Evolutionary conservation across 768 basidiomycete species (phyloP).

Genomic region (Mrakia blollopis): DNA sequence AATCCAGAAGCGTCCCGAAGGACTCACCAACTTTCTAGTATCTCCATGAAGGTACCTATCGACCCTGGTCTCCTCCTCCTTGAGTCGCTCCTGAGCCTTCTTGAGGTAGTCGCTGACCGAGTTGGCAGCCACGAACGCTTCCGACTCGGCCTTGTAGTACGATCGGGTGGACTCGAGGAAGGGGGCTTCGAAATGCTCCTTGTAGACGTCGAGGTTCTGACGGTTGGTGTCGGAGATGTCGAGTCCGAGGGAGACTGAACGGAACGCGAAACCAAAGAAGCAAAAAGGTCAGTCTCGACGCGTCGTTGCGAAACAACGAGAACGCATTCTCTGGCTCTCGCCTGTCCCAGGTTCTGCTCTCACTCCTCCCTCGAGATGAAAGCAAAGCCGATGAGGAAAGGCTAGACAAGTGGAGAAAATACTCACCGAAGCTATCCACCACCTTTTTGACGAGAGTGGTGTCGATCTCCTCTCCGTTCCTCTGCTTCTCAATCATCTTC

Average conservation of each 20-base stretch:
- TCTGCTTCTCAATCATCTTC: slow-evolving; percentile 82
- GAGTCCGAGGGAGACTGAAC: slow-evolving; percentile 73
- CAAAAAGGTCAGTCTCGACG: neutral
- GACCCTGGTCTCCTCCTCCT: slow-evolving; percentile 91
- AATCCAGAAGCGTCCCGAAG: neutral
- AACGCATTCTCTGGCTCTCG: neutral
- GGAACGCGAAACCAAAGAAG: neutral
- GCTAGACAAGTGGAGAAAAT: too few species aligned
- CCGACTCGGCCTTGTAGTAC: slow-evolving; percentile 88
- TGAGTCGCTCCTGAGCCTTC: slow-evolving; percentile 85
- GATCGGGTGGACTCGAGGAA: slow-evolving; percentile 84
- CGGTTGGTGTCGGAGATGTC: slow-evolving; percentile 85
- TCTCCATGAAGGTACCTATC: slow-evolving; percentile 87
- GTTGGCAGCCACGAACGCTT: slow-evolving; percentile 80
- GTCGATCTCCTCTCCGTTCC: slow-evolving; percentile 91
- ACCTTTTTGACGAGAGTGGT: slow-evolving; percentile 89
- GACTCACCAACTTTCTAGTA: slow-evolving; percentile 64
- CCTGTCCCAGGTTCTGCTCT: too few species aligned
- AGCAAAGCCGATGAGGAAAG: neutral
- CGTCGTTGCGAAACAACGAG: neutral
- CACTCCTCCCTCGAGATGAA: neutral
- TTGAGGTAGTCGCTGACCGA: slow-evolving; percentile 90
- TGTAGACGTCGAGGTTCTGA: slow-evolving; percentile 84
- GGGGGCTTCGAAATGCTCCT: slow-evolving; percentile 78
- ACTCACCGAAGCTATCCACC: slow-evolving; percentile 73